phyloP scores from a whole-genome alignment of 2,329 filamentous ascomycete species.

The Drechslerella coelobrocha region DNA sequence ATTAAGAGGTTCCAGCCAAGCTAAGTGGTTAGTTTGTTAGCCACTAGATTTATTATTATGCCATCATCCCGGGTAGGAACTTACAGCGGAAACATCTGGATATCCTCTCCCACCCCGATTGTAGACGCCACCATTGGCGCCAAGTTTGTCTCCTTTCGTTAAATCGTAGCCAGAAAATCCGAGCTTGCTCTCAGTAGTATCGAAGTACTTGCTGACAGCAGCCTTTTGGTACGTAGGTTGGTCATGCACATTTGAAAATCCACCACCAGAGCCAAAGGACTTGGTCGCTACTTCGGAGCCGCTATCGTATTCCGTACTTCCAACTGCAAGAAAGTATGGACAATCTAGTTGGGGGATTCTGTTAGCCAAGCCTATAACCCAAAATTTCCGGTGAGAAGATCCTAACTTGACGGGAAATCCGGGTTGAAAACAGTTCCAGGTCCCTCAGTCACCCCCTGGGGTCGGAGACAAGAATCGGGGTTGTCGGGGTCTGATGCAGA shows the following conservation, averaged over 20 bases:
- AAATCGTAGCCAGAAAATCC: constrained; percentile 54
- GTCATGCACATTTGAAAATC: constrained; percentile 62
- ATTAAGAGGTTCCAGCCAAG: constrained; percentile 56
- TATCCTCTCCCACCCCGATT: constrained; percentile 62
- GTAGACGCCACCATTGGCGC: constrained; percentile 59
- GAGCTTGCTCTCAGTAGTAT: constrained; percentile 55
- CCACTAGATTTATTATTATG: constrained; percentile 54
- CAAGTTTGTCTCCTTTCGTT: constrained; percentile 56
- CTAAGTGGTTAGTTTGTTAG: constrained; percentile 55
- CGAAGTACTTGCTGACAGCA: constrained; percentile 60
- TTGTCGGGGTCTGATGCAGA: constrained; percentile 58
- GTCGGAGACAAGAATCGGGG: constrained; percentile 59
- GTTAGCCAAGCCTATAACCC: background rate
- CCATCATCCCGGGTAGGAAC: constrained; percentile 53
- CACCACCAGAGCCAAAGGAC: constrained; percentile 59
- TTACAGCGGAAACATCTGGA: constrained; percentile 63
- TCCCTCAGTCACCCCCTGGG: constrained; percentile 54
- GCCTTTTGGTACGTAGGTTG: constrained; percentile 60
- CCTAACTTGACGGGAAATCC: constrained; percentile 58
- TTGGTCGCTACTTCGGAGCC: constrained; percentile 47
- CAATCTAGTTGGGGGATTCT: constrained; percentile 58
- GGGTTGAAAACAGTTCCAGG: constrained; percentile 61
- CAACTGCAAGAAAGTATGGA: constrained; percentile 64
- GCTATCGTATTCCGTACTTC: constrained; percentile 55
- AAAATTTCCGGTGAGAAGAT: background rate